Evolutionary conservation across 2,329 filamentous ascomycete genomes (phyloP).

Genomic region (Pseudogymnoascus sp.): DNA sequence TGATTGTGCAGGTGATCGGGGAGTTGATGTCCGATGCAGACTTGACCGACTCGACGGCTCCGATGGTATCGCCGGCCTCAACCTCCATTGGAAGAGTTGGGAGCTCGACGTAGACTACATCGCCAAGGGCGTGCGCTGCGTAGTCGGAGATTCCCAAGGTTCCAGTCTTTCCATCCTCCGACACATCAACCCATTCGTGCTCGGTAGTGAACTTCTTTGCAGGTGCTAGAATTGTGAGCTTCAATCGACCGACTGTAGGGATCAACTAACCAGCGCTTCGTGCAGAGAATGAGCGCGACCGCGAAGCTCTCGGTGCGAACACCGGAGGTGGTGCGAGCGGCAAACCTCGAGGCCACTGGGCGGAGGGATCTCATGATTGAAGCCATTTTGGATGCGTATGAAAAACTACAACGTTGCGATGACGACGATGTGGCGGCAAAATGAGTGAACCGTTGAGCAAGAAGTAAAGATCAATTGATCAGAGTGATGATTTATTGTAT

Average conservation of each 20-base stretch:
- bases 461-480: neutral
- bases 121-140: constrained; percentile 85
- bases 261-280: constrained; percentile 36
- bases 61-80: constrained; percentile 72
- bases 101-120: constrained; percentile 96
- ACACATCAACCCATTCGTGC: constrained; percentile 96
- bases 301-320: constrained; percentile 20
- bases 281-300: constrained; percentile 42
- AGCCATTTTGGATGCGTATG: constrained; percentile 42
- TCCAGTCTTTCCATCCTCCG: constrained; percentile 74
- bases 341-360: constrained; percentile 29
- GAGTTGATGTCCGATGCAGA: constrained; percentile 96
- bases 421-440: constrained; percentile 2
- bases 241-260: neutral
- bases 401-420: neutral
- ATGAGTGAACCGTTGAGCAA: neutral
- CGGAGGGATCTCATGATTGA: constrained; percentile 49
- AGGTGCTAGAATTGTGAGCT: constrained; percentile 13
- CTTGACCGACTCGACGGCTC: constrained; percentile 97
- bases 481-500: neutral
- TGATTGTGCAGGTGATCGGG: constrained; percentile 71
- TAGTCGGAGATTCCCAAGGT: constrained; percentile 81
- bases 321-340: constrained; percentile 17
- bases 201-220: constrained; percentile 87
- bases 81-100: constrained; percentile 66